Evolutionary conservation across 1,139 yeast genomes (phyloP).

Genomic region (Suhomyces taliae): DNA sequence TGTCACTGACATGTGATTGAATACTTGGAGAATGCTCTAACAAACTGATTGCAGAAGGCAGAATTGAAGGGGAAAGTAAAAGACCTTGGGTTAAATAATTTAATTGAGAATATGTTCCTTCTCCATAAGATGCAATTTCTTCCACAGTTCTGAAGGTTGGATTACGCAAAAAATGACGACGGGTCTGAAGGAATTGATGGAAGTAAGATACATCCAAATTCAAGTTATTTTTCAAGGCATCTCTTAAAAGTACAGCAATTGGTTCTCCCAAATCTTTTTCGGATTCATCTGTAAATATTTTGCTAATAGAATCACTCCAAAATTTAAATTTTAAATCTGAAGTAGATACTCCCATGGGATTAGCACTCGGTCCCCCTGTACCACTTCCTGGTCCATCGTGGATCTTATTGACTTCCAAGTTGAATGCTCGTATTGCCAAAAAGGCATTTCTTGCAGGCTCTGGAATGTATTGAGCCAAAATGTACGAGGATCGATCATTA

Average conservation of each 20-base stretch:
- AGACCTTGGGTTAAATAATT: constrained; percentile 68
- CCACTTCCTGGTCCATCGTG: constrained; percentile 44
- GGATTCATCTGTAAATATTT: constrained; percentile 40
- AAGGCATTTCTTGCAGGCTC: constrained; percentile 63
- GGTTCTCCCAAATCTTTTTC: constrained; percentile 59
- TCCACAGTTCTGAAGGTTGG: constrained; percentile 49
- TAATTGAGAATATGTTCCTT: constrained; percentile 75
- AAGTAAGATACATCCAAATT: constrained; percentile 56
- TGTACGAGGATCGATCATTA: constrained; percentile 64
- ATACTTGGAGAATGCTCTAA: constrained; percentile 48
- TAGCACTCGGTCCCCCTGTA: constrained; percentile 27
- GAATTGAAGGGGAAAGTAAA: constrained; percentile 55
- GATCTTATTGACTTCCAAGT: constrained; percentile 65
- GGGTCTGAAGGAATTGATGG: constrained; percentile 61
- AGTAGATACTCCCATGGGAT: constrained; percentile 43
- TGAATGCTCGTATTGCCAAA: constrained; percentile 69
- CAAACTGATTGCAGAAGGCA: constrained; percentile 55
- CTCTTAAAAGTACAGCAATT: constrained; percentile 55
- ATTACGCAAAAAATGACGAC: constrained; percentile 51
- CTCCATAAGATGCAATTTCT: constrained; percentile 75
- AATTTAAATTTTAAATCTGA: constrained; percentile 58
- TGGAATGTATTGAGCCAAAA: constrained; percentile 71
- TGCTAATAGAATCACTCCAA: constrained; percentile 56
- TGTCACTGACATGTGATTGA: constrained; percentile 51
- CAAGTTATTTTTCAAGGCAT: constrained; percentile 48